Conservation (phyloP, 2,329 filamentous ascomycete species). For the Sclerotinia spermophila region DNA sequence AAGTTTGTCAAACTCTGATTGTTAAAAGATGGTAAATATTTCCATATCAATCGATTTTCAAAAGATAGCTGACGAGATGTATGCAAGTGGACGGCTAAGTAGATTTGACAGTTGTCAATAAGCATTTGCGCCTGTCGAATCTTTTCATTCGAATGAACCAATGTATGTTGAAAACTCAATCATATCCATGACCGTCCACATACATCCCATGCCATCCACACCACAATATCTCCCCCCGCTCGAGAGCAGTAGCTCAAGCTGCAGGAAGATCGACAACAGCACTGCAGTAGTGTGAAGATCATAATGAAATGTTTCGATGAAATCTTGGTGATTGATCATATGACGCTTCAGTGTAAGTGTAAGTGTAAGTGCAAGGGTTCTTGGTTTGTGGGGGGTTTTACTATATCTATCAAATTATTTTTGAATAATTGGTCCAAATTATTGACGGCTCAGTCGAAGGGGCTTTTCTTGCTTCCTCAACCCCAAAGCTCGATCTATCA, state of each 20-base stretch:
- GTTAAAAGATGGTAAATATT: neutral
- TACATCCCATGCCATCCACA: neutral
- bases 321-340: constrained; percentile 8
- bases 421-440: neutral
- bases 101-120: constrained; percentile 2
- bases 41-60: constrained; percentile 8
- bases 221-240: neutral
- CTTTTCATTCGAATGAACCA: neutral
- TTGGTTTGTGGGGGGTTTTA: neutral
- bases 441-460: neutral
- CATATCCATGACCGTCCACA: neutral
- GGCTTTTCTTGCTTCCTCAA: neutral
- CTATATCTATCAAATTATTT: neutral
- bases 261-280: constrained; percentile 3
- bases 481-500: neutral
- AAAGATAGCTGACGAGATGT: constrained; percentile 1
- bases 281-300: constrained; percentile 5
- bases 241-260: neutral
- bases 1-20: neutral
- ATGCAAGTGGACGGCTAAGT: constrained; percentile 3
- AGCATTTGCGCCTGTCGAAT: neutral
- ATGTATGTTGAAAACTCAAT: neutral
- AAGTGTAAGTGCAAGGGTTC: neutral
- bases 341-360: neutral
- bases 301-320: neutral